phyloP scores from a whole-genome alignment of 192 early-diverging fungal species.

The Coemansia sp. region DNA sequence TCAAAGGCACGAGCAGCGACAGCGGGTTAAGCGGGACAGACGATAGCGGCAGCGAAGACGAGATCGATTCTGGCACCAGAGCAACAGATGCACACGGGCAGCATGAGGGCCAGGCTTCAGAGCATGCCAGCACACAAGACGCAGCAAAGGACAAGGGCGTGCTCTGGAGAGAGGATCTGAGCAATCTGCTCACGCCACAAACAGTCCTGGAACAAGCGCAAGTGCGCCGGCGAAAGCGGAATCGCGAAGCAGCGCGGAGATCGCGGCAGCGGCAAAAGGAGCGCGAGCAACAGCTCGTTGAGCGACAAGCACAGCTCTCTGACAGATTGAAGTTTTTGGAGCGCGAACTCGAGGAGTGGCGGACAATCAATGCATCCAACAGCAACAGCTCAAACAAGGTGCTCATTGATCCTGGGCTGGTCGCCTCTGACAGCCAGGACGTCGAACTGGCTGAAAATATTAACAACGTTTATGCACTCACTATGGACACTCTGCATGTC shows the following conservation, averaged over 20 bases:
- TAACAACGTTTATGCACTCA: constrained; percentile 32
- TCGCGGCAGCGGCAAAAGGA: constrained; percentile 43
- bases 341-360: constrained; percentile 41
- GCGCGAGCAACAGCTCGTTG: constrained; percentile 33
- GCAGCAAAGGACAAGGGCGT: background rate
- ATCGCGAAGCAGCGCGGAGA: constrained; percentile 46
- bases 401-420: constrained; percentile 30
- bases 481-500: constrained; percentile 28
- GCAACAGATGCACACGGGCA: background rate
- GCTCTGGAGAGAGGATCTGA: constrained; percentile 35
- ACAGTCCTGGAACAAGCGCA: constrained; percentile 36
- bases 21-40: constrained; percentile 1
- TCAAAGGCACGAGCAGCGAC: background rate
- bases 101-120: background rate
- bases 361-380: constrained; percentile 28
- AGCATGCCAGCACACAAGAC: background rate
- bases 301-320: constrained; percentile 25
- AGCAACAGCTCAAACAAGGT: background rate
- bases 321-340: constrained; percentile 19
- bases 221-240: constrained; percentile 39
- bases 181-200: constrained; percentile 37
- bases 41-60: constrained; percentile 14
- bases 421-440: constrained; percentile 5
- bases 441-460: constrained; percentile 28
- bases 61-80: constrained; percentile 1